Percentiles rank a stretch among this genome's conserved stretches.
phyloP scores from a whole-genome alignment of 306 rosid genomes.

The Vigna angularis region DNA sequence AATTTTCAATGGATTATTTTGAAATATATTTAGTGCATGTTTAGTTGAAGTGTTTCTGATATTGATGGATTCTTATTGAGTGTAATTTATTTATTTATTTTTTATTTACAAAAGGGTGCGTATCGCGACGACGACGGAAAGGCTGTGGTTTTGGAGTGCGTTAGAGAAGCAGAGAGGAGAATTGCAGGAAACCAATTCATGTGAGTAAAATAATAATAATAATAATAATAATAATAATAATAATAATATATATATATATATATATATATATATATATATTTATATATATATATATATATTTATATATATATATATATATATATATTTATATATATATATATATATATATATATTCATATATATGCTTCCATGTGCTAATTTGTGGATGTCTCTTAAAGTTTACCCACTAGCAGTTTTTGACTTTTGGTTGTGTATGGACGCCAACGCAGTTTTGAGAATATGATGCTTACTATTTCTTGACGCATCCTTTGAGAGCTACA shows the following conservation, averaged over 20 bases:
- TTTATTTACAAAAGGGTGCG: slow-evolving; percentile 68
- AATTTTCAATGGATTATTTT: neutral
- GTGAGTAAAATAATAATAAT: slow-evolving; percentile 50
- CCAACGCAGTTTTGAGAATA: slow-evolving; percentile 34
- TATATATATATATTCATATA: too few relatives aligned
- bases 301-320: too few relatives aligned
- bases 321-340: too few relatives aligned
- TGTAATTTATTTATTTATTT: slow-evolving; percentile 22
- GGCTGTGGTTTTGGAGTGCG: slow-evolving; percentile 91
- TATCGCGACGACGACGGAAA: slow-evolving; percentile 93
- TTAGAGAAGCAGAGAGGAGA: slow-evolving; percentile 93
- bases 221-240: too few relatives aligned
- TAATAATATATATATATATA: too few relatives aligned
- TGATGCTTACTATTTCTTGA: neutral
- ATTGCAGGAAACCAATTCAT: slow-evolving; percentile 79
- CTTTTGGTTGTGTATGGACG: slow-evolving; percentile 15
- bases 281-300: too few relatives aligned
- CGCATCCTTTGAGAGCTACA: slow-evolving; percentile 20
- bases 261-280: too few relatives aligned
- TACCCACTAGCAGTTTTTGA: slow-evolving; percentile 20
- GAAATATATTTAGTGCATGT: neutral
- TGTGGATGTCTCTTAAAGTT: slow-evolving; percentile 33
- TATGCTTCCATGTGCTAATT: slow-evolving; percentile 5
- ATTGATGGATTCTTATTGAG: neutral
- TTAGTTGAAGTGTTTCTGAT: neutral